Conservation (phyloP, 2,329 filamentous ascomycete genomes). For the Fusarium sp. region DNA sequence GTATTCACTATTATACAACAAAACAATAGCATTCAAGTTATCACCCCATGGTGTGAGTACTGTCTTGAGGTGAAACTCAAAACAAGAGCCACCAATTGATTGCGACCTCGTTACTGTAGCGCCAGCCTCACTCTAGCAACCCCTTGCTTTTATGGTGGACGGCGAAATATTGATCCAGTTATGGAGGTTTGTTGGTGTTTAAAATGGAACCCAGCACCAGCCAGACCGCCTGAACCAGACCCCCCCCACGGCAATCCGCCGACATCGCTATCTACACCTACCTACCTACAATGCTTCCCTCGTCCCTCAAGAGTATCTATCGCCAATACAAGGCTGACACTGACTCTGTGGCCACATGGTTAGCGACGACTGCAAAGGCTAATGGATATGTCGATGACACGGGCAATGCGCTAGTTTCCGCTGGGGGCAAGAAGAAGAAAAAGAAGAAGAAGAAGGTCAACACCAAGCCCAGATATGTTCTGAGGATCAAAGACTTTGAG, state of each 20-base stretch:
- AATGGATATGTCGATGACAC: constrained; percentile 12
- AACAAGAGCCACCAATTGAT: not conserved
- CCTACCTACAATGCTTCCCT: constrained; percentile 11
- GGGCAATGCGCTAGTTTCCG: not conserved
- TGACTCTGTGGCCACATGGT: constrained; percentile 31
- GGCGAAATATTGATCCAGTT: not conserved
- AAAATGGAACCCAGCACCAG: too few relatives aligned
- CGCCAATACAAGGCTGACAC: constrained; percentile 37
- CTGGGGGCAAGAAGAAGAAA: not conserved
- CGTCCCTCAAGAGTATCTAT: constrained; percentile 23
- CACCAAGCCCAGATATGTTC: constrained; percentile 1
- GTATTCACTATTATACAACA: not conserved
- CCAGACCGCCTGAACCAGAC: not conserved
- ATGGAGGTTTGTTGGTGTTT: not conserved
- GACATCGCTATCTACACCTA: not conserved
- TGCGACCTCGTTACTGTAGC: not conserved
- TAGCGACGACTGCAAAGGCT: constrained; percentile 26
- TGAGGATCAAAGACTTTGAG: constrained; percentile 32
- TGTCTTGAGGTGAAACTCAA: not conserved
- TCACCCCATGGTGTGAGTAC: not conserved
- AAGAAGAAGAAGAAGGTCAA: constrained; percentile 3
- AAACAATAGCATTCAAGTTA: not conserved
- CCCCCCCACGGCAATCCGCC: not conserved
- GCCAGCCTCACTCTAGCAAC: not conserved
- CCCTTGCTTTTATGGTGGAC: not conserved